Evolutionary conservation across 1,139 yeast genomes (phyloP).

Genomic region (Kodamaea ohmeri): DNA sequence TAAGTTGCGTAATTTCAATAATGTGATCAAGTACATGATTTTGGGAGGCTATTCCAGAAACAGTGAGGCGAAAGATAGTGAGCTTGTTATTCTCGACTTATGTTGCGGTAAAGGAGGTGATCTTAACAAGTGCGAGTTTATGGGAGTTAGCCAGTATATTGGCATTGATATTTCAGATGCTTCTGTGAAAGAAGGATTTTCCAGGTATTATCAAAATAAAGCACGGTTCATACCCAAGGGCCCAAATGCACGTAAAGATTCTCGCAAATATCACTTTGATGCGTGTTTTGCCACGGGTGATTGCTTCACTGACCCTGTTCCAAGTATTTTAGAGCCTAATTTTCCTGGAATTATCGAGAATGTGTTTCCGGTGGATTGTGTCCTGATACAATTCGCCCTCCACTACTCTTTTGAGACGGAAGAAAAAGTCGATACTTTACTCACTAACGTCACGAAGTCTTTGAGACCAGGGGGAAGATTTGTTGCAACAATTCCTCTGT

Average conservation of each 20-base stretch:
- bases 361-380: slow-evolving; percentile 81
- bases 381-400: slow-evolving; percentile 85
- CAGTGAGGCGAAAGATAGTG: slow-evolving; percentile 35
- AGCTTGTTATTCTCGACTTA: slow-evolving; percentile 58
- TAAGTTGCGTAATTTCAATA: slow-evolving; percentile 83
- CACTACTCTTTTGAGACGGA: slow-evolving; percentile 94
- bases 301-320: slow-evolving; percentile 70
- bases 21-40: slow-evolving; percentile 85
- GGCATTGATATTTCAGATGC: slow-evolving; percentile 93
- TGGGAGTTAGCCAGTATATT: slow-evolving; percentile 69
- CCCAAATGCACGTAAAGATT: slow-evolving; percentile 39
- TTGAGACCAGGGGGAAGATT: slow-evolving; percentile 80
- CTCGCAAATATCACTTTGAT: slow-evolving; percentile 55
- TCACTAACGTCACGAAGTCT: slow-evolving; percentile 73
- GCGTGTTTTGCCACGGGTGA: slow-evolving; percentile 90
- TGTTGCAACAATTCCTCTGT: slow-evolving; percentile 91
- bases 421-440: slow-evolving; percentile 66
- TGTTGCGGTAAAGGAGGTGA: slow-evolving; percentile 99
- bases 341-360: slow-evolving; percentile 53
- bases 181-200: slow-evolving; percentile 79
- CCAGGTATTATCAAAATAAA: slow-evolving; percentile 56
- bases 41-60: slow-evolving; percentile 58
- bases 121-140: slow-evolving; percentile 80
- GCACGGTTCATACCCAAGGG: slow-evolving; percentile 36
- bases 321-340: slow-evolving; percentile 66